Percentiles rank a stretch among this genome's conserved stretches.
Conservation (phyloP, 768 basidiomycete genomes). For the Termitomyces heimii region DNA sequence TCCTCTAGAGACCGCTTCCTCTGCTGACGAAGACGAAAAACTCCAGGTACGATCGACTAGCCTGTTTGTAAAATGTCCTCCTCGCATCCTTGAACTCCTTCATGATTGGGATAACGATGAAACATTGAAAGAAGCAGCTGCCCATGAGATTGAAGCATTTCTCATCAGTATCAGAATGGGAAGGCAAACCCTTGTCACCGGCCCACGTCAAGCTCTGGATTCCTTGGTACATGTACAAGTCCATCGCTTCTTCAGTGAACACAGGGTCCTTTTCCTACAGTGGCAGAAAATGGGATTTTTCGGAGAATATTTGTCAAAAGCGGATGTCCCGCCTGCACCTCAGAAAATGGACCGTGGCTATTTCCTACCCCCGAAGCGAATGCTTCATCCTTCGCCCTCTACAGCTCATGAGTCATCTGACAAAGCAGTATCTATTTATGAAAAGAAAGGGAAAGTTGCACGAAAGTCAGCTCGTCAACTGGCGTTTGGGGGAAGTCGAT, state of each 20-base stretch:
- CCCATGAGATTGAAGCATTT: constrained; percentile 2
- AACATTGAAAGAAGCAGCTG: neutral
- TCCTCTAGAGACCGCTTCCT: neutral
- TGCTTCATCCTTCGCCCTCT: neutral
- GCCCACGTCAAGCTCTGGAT: neutral
- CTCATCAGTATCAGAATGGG: constrained; percentile 3
- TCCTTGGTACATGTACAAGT: neutral
- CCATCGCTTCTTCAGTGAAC: constrained; percentile 1
- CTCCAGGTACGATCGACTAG: neutral
- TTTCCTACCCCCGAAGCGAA: constrained; percentile 2
- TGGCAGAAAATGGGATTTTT: constrained; percentile 10
- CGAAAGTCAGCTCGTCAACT: constrained; percentile 1
- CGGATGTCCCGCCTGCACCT: neutral
- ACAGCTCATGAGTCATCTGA: neutral
- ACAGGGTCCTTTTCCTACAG: neutral
- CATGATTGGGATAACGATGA: neutral
- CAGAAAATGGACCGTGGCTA: constrained; percentile 1
- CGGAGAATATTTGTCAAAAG: neutral
- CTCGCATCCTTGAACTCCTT: constrained; percentile 2
- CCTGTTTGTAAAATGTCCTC: constrained; percentile 3
- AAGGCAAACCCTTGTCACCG: constrained; percentile 1
- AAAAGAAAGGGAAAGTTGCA: neutral
- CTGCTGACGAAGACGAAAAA: neutral
- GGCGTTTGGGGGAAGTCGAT: neutral
- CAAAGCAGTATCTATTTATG: neutral